A percentile compares a stretch with the other conserved stretches of the same genome.
Evolutionary conservation across 2,329 filamentous ascomycete genomes (phyloP).

Genomic region (Nothomitra cinnamomea): DNA sequence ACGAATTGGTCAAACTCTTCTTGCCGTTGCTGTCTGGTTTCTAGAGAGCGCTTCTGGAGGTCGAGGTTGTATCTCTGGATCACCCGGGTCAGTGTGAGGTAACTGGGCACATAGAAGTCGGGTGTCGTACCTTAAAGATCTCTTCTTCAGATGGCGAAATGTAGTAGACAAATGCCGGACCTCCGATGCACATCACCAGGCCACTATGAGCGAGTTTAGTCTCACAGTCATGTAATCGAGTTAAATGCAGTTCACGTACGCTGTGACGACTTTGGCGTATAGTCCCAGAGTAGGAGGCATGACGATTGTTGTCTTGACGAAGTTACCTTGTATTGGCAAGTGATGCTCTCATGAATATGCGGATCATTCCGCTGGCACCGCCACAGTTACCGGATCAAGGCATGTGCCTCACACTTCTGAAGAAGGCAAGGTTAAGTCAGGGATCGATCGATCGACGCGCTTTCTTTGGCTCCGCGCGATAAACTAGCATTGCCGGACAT

Average conservation of each 20-base stretch:
- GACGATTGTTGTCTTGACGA: background rate
- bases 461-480: too few species aligned
- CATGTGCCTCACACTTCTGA: too few species aligned
- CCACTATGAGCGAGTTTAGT: slow-evolving; percentile 35
- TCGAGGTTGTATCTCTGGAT: slow-evolving; percentile 74
- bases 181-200: slow-evolving; percentile 56
- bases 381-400: too few species aligned
- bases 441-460: too few species aligned
- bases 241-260: background rate
- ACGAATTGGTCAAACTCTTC: slow-evolving; percentile 87
- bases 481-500: too few species aligned
- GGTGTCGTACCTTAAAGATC: slow-evolving; percentile 46
- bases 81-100: background rate
- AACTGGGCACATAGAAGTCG: background rate
- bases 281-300: slow-evolving; percentile 19
- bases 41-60: slow-evolving; percentile 74
- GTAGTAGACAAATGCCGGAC: slow-evolving; percentile 68
- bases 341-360: too few species aligned
- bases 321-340: too few species aligned
- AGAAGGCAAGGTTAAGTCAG: too few species aligned
- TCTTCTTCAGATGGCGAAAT: slow-evolving; percentile 78
- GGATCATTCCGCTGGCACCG: too few species aligned
- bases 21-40: slow-evolving; percentile 55
- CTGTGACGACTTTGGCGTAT: slow-evolving; percentile 44
- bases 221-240: background rate